phyloP scores from a whole-genome alignment of 768 basidiomycete genomes.

The Calvatia gigantea region DNA sequence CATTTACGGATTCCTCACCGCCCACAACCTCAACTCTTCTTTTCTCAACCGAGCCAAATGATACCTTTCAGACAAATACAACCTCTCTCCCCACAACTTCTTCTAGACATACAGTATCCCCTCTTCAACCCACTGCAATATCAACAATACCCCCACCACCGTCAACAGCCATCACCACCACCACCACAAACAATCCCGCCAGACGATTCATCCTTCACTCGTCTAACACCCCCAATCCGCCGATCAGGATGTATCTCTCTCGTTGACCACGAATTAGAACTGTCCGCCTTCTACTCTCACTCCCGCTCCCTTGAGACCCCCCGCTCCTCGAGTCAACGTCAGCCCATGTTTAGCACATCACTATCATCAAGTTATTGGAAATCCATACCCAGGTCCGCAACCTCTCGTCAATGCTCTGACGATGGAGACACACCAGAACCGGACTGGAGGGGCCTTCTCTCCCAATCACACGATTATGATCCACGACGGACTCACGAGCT shows the following conservation, averaged over 20 bases:
- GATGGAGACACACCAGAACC: no score
- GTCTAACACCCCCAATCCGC: conserved; percentile 4
- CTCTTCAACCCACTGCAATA: background rate
- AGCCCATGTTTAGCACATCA: no score
- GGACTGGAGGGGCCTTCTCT: conserved; percentile 1
- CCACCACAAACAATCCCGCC: background rate
- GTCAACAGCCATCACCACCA: background rate
- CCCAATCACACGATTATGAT: background rate
- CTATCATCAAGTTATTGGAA: background rate
- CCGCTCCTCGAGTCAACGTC: background rate
- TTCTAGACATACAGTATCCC: background rate
- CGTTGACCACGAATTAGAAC: conserved; percentile 16
- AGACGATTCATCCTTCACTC: conserved; percentile 7
- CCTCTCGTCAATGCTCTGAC: background rate
- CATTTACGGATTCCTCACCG: conserved; percentile 8
- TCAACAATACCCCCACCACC: background rate
- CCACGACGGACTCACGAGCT: conserved; percentile 6
- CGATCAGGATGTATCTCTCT: conserved; percentile 10
- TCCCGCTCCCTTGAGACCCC: conserved; percentile 4
- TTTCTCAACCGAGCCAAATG: conserved; percentile 17
- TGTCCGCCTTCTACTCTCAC: conserved; percentile 2
- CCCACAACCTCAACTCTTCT: conserved; percentile 19
- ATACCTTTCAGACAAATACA: conserved; percentile 4
- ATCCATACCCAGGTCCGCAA: background rate
- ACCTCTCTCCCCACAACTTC: background rate